Conservation (phyloP, 768 basidiomycete species). For the Leccinellum albellum region DNA sequence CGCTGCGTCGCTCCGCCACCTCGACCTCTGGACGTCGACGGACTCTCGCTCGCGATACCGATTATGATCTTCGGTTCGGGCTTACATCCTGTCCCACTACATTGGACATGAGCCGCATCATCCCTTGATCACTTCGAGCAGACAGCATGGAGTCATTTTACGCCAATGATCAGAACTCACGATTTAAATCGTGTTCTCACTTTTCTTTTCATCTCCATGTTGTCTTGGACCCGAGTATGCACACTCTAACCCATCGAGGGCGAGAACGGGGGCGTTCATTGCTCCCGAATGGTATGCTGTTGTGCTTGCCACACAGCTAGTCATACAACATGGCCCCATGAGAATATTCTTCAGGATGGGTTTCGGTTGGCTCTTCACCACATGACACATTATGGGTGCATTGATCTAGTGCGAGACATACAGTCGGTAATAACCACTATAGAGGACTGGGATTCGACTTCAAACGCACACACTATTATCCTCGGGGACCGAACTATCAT, state of each 20-base stretch:
- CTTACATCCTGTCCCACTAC: no score
- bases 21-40: no score
- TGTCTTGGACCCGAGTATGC: constrained; percentile 78
- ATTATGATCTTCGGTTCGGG: no score
- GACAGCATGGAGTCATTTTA: no score
- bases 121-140: no score
- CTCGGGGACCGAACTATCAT: constrained; percentile 25
- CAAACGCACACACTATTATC: constrained; percentile 21
- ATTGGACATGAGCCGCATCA: no score
- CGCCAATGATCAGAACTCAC: no score
- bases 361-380: constrained; percentile 60
- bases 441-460: constrained; percentile 10
- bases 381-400: constrained; percentile 75
- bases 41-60: no score
- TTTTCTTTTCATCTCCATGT: no score
- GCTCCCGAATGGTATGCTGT: constrained; percentile 68
- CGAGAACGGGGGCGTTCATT: constrained; percentile 72
- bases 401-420: constrained; percentile 64
- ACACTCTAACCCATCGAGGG: constrained; percentile 68
- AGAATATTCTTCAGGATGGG: constrained; percentile 61
- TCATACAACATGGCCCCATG: constrained; percentile 54
- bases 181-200: constrained; percentile 15
- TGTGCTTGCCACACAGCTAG: constrained; percentile 64
- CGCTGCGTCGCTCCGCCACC: no score
- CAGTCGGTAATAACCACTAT: constrained; percentile 6